Evolutionary conservation across 495 filamentous ascomycete species (phyloP), one percentile per base, ranked within the genome.

Genomic region (Aspergillus wentii): DNA sequence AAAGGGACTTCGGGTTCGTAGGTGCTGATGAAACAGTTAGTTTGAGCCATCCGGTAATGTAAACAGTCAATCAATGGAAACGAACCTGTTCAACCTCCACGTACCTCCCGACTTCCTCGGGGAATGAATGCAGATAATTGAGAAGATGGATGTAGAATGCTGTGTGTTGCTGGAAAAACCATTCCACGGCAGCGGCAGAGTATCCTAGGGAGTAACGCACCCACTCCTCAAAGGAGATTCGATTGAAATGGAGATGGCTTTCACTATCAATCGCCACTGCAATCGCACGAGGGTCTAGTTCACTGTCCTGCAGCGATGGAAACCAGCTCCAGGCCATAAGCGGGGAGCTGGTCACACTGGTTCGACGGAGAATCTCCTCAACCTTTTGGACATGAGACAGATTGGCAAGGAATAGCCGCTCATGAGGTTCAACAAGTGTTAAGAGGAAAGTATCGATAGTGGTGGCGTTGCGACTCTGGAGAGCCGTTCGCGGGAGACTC

Each of bases 101-200:
- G 33, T 67, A 70, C 21, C 49, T 38, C 22, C 40, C 30, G 2
- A 62, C 35, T 6, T 67, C 56, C 8, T 67, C 61, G 1, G 59
- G 66, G 27, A 59, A 59, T 5, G 52, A 49, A 16, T 49, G 39
- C 3, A 70, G 44, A 44, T 68, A 51, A 30, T 56, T 48, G n/a
- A 55, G 27, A 9, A 70, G 45, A 40, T 66, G 54, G 15, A 62
- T 52, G 38, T 59, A 63, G 9, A 68, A 46, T 4, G 52, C 53
- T 8, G 57, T 61, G 49, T 70, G 66, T 35, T 70, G 64, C 5
- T 57, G 47, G 4, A 70, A 44, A 20, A 70, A 70, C 62, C 62
- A 68, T 14, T 70, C 59, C 17, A 66, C 59, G 3, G 51, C 46
- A 6, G 42, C 13, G 2, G 56, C 42, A 26, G 40, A 21, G 18